These are phyloP conservation scores for Maudiozyma pseudohumilis DNA, from an alignment of 805 yeast species.

Conservation along the genomic window DNA sequence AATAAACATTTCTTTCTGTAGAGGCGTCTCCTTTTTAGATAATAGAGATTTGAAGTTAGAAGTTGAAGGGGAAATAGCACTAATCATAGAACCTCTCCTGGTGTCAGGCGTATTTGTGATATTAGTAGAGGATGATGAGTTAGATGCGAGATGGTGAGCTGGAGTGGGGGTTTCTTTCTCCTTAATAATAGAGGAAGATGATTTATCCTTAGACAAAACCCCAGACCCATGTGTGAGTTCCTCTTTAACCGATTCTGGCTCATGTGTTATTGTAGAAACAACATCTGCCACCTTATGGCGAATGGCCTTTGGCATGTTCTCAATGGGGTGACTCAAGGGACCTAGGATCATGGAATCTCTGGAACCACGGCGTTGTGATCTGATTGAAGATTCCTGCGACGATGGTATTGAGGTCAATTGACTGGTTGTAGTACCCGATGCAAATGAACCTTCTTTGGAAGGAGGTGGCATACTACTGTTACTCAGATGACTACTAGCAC, in stretches of 20 bases:
- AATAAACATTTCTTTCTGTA: background rate
- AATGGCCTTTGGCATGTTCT: constrained; percentile 1
- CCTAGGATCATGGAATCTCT: background rate
- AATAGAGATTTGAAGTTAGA: background rate
- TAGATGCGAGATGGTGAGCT: background rate
- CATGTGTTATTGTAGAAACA: constrained; percentile 1
- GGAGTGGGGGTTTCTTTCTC: background rate
- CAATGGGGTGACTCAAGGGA: background rate
- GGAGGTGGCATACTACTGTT: background rate
- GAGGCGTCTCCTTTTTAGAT: background rate
- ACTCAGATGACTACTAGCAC: background rate
- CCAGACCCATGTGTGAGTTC: background rate
- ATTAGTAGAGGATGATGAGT: background rate
- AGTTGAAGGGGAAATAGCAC: constrained; percentile 1
- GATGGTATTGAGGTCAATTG: background rate
- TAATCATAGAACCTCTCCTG: background rate
- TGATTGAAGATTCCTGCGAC: background rate
- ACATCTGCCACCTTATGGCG: constrained; percentile 1
- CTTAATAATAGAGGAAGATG: too few species aligned
- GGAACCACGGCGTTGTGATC: background rate
- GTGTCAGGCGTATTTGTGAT: background rate
- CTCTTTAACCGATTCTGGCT: background rate
- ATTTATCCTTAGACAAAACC: background rate
- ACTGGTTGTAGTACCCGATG: too few species aligned
- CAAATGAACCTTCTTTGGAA: background rate